A percentile compares a stretch with the other conserved stretches of the same genome.
Conservation (phyloP, 441 rosid genomes). For the Erodium texanum region DNA sequence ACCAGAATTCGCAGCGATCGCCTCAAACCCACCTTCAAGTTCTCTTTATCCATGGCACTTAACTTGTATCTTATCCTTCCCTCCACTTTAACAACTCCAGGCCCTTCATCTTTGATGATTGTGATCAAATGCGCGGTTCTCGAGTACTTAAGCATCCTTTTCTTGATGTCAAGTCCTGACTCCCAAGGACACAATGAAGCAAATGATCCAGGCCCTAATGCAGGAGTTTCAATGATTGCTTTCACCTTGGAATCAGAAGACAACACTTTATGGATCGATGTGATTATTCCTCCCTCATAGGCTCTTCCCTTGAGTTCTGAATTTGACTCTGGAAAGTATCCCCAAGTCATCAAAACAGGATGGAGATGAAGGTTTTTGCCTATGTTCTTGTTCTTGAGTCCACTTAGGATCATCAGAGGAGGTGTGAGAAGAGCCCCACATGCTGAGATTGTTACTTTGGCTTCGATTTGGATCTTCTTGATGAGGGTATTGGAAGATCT, state of each 20-base stretch:
- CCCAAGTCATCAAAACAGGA: conserved; percentile 79
- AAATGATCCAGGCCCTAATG: conserved; percentile 48
- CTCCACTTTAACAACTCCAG: conserved; percentile 48
- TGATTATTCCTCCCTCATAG: conserved; percentile 80
- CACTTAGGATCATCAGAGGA: conserved; percentile 64
- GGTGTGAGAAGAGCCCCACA: conserved; percentile 77
- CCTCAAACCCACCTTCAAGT: conserved; percentile 46
- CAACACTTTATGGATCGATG: conserved; percentile 48
- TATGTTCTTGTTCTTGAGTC: conserved; percentile 58
- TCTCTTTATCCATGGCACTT: conserved; percentile 37
- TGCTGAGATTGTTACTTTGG: conserved; percentile 65
- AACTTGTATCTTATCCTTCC: conserved; percentile 45
- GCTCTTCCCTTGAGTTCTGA: conserved; percentile 39
- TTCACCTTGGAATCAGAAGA: conserved; percentile 24
- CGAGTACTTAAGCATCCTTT: conserved; percentile 48
- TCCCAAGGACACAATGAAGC: conserved; percentile 51
- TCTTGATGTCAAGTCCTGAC: conserved; percentile 59
- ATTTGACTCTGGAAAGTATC: conserved; percentile 67
- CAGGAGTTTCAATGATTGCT: conserved; percentile 77
- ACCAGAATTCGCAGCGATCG: conserved; percentile 58
- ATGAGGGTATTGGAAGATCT: conserved; percentile 29
- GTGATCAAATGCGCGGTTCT: conserved; percentile 58
- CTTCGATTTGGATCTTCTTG: conserved; percentile 47
- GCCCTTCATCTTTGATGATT: conserved; percentile 50
- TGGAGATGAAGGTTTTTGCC: conserved; percentile 73